These are phyloP conservation scores for Euclidium syriacum DNA, from an alignment of 345 rosid species.

Conservation along the genomic window DNA sequence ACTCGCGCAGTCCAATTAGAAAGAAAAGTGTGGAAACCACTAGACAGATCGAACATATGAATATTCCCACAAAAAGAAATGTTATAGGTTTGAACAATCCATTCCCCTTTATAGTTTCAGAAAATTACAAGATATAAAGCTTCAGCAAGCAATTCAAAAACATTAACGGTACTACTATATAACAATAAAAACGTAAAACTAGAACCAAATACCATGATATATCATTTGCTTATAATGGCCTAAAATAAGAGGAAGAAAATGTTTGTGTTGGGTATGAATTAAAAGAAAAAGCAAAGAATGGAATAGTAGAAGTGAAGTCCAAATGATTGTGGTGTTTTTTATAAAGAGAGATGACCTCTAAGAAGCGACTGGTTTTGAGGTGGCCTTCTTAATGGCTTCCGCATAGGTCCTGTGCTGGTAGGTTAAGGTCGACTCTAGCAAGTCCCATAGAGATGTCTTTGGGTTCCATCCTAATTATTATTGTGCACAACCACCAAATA, in stretches of 20 bases:
- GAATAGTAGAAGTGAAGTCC: constrained; percentile 19
- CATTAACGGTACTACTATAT: constrained; percentile 24
- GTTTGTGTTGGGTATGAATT: constrained; percentile 7
- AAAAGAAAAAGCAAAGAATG: constrained; percentile 11
- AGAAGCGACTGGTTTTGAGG: constrained; percentile 56
- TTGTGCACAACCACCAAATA: neutral
- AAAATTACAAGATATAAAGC: constrained; percentile 21
- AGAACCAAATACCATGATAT: constrained; percentile 21
- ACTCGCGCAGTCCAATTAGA: no score
- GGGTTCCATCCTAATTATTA: constrained; percentile 81
- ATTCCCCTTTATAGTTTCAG: constrained; percentile 5
- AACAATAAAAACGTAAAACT: constrained; percentile 17
- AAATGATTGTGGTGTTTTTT: neutral
- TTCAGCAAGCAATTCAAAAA: neutral
- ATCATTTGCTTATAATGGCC: constrained; percentile 17
- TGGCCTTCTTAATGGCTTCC: constrained; percentile 79
- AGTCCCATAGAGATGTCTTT: constrained; percentile 92
- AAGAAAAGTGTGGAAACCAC: neutral
- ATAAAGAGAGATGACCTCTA: constrained; percentile 25
- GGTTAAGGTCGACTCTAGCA: constrained; percentile 92
- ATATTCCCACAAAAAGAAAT: neutral
- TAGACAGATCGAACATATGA: neutral
- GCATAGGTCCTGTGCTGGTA: constrained; percentile 96
- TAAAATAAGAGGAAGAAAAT: constrained; percentile 9
- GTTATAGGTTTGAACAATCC: neutral